Evolutionary conservation across 1,139 yeast species (phyloP).

Genomic region (Candida glucosophila): DNA sequence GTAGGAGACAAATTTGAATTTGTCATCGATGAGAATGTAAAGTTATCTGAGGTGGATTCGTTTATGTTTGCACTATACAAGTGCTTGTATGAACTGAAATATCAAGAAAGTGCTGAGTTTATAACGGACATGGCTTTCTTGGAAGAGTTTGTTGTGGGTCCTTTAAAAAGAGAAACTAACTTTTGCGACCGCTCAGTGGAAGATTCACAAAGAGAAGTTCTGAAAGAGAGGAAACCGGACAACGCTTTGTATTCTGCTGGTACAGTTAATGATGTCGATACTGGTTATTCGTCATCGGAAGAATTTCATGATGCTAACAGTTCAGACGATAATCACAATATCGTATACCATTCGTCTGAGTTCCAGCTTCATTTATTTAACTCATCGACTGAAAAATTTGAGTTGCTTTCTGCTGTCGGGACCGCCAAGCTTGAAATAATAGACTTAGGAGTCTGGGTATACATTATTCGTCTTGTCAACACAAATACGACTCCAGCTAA

Average conservation of each 20-base stretch:
- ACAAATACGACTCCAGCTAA: conserved; percentile 9
- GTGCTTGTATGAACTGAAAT: conserved; percentile 74
- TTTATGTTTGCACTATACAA: conserved; percentile 58
- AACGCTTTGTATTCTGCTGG: too few relatives aligned
- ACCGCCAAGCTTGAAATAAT: conserved; percentile 19
- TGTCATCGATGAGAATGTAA: conserved; percentile 57
- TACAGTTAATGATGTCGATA: too few relatives aligned
- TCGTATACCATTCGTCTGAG: conserved; percentile 8
- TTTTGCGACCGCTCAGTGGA: too few relatives aligned
- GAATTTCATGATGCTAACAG: not conserved
- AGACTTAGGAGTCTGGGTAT: conserved; percentile 45
- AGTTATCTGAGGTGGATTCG: conserved; percentile 47
- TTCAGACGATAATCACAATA: not conserved
- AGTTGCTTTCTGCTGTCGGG: conserved; percentile 6
- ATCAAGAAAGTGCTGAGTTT: conserved; percentile 44
- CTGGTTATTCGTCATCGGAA: too few relatives aligned
- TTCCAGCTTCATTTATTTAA: conserved; percentile 47
- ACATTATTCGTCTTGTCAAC: conserved; percentile 41
- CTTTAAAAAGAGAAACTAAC: too few relatives aligned
- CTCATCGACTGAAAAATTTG: conserved; percentile 41
- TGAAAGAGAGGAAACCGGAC: too few relatives aligned
- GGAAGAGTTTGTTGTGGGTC: conserved; percentile 54
- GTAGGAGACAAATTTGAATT: conserved; percentile 83
- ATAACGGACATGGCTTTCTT: conserved; percentile 38
- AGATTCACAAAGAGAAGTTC: too few relatives aligned